These are phyloP conservation scores for Trichomonas vaginalis DNA, from an alignment of 208 protist genomes.

Conservation along the genomic window DNA sequence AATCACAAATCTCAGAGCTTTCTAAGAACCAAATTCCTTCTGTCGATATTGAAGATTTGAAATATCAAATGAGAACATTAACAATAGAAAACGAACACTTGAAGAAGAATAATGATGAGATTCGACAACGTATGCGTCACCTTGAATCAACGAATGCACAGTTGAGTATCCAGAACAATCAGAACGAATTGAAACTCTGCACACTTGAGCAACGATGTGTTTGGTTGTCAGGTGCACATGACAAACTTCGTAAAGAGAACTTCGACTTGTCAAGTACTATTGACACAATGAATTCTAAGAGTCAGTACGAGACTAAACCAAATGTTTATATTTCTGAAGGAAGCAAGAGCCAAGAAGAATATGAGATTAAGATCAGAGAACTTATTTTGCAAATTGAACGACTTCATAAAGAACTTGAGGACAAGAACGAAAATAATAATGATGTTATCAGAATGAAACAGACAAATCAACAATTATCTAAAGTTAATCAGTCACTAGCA, in stretches of 20 bases:
- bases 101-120: not conserved
- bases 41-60: not conserved
- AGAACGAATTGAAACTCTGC: not conserved
- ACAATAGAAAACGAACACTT: not conserved
- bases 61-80: not conserved
- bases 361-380: not conserved
- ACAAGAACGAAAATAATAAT: not conserved
- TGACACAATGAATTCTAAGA: not conserved
- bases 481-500: not conserved
- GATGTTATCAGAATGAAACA: not conserved
- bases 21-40: not conserved
- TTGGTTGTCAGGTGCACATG: not conserved
- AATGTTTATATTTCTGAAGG: not conserved
- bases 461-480: not conserved
- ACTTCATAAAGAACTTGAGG: not conserved
- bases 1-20: not conserved
- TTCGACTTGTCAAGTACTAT: not conserved
- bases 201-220: not conserved
- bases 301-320: not conserved
- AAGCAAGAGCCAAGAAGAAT: not conserved
- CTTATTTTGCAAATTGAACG: not conserved
- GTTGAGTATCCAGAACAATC: not conserved
- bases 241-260: not conserved
- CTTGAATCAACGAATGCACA: not conserved
- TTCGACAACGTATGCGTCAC: not conserved